A percentile compares a stretch with the other conserved stretches of the same genome.
phyloP scores from a whole-genome alignment of 805 yeast genomes.

The Millerago galiae region DNA sequence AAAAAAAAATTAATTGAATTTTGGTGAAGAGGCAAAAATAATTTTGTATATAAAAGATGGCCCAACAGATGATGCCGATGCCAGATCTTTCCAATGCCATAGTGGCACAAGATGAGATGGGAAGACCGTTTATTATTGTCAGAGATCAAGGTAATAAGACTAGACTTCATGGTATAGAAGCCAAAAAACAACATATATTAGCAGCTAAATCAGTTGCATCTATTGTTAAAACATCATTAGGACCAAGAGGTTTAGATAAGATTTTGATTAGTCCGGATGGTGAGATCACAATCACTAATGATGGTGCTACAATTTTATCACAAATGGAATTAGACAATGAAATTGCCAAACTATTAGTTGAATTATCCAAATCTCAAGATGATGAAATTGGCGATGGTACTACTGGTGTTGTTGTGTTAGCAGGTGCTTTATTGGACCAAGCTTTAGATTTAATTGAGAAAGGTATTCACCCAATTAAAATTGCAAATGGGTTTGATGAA shows the following conservation, averaged over 20 bases:
- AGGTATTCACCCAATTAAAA: conserved; percentile 95
- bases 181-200: conserved; percentile 77
- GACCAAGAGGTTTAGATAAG: conserved; percentile 98
- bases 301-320: conserved; percentile 93
- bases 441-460: conserved; percentile 91
- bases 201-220: conserved; percentile 95
- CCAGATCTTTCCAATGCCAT: conserved; percentile 98
- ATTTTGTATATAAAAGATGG: conserved; percentile 17
- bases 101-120: conserved; percentile 98
- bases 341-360: conserved; percentile 92
- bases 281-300: conserved; percentile 95
- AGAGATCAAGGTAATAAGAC: conserved; percentile 68
- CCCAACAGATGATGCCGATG: conserved; percentile 38
- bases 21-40: not conserved
- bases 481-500: conserved; percentile 95
- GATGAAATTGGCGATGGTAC: conserved; percentile 60
- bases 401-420: conserved; percentile 96
- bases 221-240: conserved; percentile 85
- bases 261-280: conserved; percentile 94
- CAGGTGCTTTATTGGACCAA: conserved; percentile 90
- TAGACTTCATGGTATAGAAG: conserved; percentile 72
- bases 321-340: conserved; percentile 96
- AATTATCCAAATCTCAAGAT: conserved; percentile 91
- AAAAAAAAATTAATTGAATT: conserved; percentile 2
- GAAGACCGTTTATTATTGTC: conserved; percentile 96